Conservation (phyloP, 768 basidiomycete genomes). For the Asterophora lycoperdoides region DNA sequence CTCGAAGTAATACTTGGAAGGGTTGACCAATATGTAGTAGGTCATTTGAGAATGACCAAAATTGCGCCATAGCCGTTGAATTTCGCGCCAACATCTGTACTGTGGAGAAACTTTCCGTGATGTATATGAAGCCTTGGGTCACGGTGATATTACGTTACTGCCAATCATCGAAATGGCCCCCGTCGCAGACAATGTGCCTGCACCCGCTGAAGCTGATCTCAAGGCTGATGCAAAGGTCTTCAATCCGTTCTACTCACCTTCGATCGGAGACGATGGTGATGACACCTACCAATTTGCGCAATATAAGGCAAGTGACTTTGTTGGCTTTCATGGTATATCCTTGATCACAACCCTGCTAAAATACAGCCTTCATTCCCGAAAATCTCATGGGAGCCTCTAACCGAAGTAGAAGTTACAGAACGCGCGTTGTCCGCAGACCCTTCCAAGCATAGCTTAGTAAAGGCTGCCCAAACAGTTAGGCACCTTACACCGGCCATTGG, state of each 20-base stretch:
- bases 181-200: slow-evolving; percentile 15
- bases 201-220: not conserved
- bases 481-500: slow-evolving; percentile 71
- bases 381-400: slow-evolving; percentile 60
- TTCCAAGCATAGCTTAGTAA: slow-evolving; percentile 58
- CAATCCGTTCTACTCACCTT: slow-evolving; percentile 71
- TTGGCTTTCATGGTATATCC: not conserved
- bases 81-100: no score
- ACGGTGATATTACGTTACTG: no score
- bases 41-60: no score
- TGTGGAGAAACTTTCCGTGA: no score
- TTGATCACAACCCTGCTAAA: not conserved
- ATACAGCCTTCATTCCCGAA: slow-evolving; percentile 60
- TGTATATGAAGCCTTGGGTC: no score
- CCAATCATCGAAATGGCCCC: slow-evolving; percentile 18
- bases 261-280: slow-evolving; percentile 46
- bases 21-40: no score
- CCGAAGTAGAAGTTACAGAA: slow-evolving; percentile 55
- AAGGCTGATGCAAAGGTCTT: slow-evolving; percentile 24
- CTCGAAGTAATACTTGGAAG: no score
- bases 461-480: slow-evolving; percentile 61
- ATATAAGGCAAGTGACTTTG: slow-evolving; percentile 26
- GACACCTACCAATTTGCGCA: slow-evolving; percentile 49
- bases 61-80: no score
- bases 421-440: slow-evolving; percentile 68